Conservation (phyloP, 1,284 basidiomycete genomes). For the Sporisorium graminicola region DNA sequence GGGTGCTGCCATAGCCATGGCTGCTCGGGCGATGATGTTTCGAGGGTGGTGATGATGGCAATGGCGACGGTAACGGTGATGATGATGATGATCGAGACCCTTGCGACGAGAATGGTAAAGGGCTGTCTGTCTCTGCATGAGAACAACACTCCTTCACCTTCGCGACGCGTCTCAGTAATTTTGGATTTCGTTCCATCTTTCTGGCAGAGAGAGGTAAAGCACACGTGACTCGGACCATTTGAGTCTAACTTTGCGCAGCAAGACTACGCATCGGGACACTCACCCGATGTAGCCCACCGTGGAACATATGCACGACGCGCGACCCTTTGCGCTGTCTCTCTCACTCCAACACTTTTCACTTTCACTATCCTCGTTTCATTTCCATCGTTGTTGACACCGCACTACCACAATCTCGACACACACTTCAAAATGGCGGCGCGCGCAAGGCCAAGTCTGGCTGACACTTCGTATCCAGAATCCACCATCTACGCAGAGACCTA, state of each 20-base stretch:
- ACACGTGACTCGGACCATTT: conserved; percentile 24
- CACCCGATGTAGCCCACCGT: background rate
- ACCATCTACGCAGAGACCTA: conserved; percentile 41
- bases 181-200: background rate
- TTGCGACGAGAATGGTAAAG: background rate
- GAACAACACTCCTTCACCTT: conserved; percentile 32
- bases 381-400: background rate
- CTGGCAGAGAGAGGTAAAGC: background rate
- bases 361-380: background rate
- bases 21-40: background rate
- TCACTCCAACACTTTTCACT: conserved; percentile 23
- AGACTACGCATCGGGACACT: background rate
- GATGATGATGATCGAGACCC: conserved; percentile 19
- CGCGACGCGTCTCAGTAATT: conserved; percentile 37
- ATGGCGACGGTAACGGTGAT: no score
- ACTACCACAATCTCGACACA: background rate
- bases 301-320: conserved; percentile 32
- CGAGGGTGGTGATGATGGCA: background rate
- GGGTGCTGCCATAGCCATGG: conserved; percentile 3
- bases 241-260: conserved; percentile 7
- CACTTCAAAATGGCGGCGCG: conserved; percentile 32
- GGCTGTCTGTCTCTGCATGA: background rate
- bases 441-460: conserved; percentile 30
- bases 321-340: conserved; percentile 18
- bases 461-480: conserved; percentile 39